These are phyloP conservation scores for Obba rivulosa DNA, from an alignment of 768 basidiomycete genomes.

Conservation along the genomic window DNA sequence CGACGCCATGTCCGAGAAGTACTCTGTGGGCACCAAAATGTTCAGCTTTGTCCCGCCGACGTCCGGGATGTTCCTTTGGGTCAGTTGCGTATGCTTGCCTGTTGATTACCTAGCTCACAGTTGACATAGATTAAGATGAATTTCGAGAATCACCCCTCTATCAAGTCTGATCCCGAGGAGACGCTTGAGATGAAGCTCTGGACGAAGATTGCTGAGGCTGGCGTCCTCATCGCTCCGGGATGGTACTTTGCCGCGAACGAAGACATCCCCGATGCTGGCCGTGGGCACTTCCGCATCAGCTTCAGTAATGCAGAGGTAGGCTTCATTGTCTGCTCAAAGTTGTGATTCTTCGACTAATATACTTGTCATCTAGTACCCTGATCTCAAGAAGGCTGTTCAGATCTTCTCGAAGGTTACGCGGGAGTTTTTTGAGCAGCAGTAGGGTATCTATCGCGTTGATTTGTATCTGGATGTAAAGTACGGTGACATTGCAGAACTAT, in stretches of 20 bases:
- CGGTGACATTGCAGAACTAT: constrained; percentile 1
- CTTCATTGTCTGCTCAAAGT: neutral
- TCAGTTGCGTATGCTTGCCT: constrained; percentile 22
- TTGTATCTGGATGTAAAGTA: neutral
- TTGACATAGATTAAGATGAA: constrained; percentile 46
- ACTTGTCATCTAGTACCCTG: constrained; percentile 17
- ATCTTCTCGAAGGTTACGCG: constrained; percentile 41
- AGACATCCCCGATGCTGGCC: constrained; percentile 16
- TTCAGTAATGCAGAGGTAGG: constrained; percentile 51
- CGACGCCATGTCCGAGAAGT: constrained; percentile 36
- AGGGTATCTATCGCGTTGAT: neutral
- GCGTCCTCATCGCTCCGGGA: constrained; percentile 64
- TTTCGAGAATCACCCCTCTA: constrained; percentile 51
- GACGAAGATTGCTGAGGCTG: constrained; percentile 51
- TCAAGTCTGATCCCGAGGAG: constrained; percentile 29
- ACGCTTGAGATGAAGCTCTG: constrained; percentile 56
- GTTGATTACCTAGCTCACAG: constrained; percentile 19
- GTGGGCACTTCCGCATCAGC: constrained; percentile 53
- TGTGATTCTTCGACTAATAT: neutral
- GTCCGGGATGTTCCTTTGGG: constrained; percentile 84
- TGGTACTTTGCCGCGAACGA: constrained; percentile 38
- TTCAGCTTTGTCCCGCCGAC: constrained; percentile 72
- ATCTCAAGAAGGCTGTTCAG: constrained; percentile 41
- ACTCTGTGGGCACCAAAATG: constrained; percentile 27
- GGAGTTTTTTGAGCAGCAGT: constrained; percentile 33